Percentiles rank a stretch among this genome's conserved stretches.
Conservation (phyloP, 2,329 filamentous ascomycete species). For the Fusarium mexicanum region DNA sequence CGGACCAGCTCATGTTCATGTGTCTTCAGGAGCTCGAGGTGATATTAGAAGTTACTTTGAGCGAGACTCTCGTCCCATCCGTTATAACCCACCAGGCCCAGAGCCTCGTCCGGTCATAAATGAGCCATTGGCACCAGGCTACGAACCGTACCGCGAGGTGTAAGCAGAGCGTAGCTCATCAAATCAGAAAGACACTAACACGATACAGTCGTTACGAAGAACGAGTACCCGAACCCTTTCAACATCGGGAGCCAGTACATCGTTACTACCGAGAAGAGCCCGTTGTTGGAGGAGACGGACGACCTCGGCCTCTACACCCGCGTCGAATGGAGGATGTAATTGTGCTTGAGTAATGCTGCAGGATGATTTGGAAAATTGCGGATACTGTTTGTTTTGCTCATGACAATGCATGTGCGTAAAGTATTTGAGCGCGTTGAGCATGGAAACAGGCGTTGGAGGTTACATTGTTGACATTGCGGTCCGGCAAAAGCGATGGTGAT, state of each 20-base stretch:
- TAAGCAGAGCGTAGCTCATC: conserved; percentile 26
- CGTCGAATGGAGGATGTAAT: conserved; percentile 44
- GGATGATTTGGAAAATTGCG: background rate
- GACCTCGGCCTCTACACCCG: conserved; percentile 31
- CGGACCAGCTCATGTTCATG: conserved; percentile 3
- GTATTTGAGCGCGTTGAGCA: background rate
- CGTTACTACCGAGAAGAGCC: conserved; percentile 28
- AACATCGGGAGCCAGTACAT: conserved; percentile 26
- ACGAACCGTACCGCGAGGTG: conserved; percentile 39
- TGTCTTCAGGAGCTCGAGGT: background rate
- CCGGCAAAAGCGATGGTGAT: conserved; percentile 8
- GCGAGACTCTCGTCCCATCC: conserved; percentile 10
- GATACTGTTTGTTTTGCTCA: background rate
- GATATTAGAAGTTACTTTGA: conserved; percentile 8
- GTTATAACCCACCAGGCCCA: conserved; percentile 9
- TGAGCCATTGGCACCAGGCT: conserved; percentile 11
- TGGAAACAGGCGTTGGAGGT: conserved; percentile 23
- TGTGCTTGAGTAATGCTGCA: conserved; percentile 44
- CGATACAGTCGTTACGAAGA: conserved; percentile 25
- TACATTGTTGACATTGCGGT: conserved; percentile 13
- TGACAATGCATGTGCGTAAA: background rate
- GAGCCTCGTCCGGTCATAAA: conserved; percentile 25
- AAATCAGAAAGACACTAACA: conserved; percentile 19
- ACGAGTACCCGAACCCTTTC: conserved; percentile 1
- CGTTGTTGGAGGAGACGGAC: conserved; percentile 14